A percentile compares a stretch with the other conserved stretches of the same genome.
phyloP scores from a whole-genome alignment of 495 filamentous ascomycete species.

The Podospora pseudocomata region DNA sequence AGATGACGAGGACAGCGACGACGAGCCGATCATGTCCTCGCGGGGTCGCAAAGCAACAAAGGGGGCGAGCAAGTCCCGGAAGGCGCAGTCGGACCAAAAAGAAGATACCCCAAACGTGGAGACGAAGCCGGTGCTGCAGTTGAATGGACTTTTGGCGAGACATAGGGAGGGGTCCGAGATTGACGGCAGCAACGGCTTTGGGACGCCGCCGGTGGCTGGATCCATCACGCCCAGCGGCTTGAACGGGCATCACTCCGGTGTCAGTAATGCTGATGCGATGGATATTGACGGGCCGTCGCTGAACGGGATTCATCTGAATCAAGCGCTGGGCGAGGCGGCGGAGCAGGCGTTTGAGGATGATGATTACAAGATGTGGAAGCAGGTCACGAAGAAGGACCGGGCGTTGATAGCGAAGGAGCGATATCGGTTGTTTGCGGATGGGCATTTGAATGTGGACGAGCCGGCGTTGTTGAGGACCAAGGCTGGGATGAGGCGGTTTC shows the following conservation, averaged over 20 bases:
- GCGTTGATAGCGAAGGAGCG: slow-evolving; percentile 77
- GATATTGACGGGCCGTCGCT: slow-evolving; percentile 72
- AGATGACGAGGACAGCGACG: slow-evolving; percentile 90
- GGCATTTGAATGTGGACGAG: slow-evolving; percentile 81
- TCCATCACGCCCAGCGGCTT: slow-evolving; percentile 74
- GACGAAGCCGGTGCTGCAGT: slow-evolving; percentile 53
- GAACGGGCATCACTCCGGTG: slow-evolving; percentile 58
- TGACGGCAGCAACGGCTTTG: slow-evolving; percentile 75
- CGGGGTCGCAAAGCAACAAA: slow-evolving; percentile 80
- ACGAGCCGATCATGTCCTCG: slow-evolving; percentile 97
- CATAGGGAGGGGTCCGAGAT: slow-evolving; percentile 51
- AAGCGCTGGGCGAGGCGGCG: slow-evolving; percentile 50
- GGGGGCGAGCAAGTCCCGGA: slow-evolving; percentile 74
- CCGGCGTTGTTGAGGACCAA: slow-evolving; percentile 77
- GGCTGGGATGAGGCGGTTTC: slow-evolving; percentile 65
- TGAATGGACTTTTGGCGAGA: slow-evolving; percentile 50
- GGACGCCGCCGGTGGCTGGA: slow-evolving; percentile 73
- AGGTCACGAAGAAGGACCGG: slow-evolving; percentile 93
- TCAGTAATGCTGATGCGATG: slow-evolving; percentile 74
- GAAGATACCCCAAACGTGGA: slow-evolving; percentile 74
- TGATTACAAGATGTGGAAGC: slow-evolving; percentile 97
- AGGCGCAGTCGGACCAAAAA: slow-evolving; percentile 68
- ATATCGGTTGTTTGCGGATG: slow-evolving; percentile 77
- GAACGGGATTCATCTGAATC: slow-evolving; percentile 55
- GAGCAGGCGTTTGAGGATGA: slow-evolving; percentile 65